A percentile compares a stretch with the other conserved stretches of the same genome.
Evolutionary conservation across 352 stramenopile species (phyloP).

Genomic region (Phytophthora sansomeana): DNA sequence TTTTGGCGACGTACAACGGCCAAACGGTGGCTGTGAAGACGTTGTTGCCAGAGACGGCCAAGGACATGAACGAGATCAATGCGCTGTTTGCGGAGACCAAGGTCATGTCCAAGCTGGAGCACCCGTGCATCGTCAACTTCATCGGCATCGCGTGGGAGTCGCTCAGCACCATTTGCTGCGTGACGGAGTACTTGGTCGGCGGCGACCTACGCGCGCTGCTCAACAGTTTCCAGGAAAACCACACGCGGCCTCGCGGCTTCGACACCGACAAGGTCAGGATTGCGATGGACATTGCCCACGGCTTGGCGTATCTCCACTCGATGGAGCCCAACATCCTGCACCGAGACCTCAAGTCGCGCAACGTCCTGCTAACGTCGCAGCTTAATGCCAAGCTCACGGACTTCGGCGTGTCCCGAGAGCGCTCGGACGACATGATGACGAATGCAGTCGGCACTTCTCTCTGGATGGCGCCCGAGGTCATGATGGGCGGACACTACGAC

Average conservation of each 20-base stretch:
- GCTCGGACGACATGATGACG: constrained; percentile 50
- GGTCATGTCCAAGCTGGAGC: constrained; percentile 62
- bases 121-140: constrained; percentile 71
- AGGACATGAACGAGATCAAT: constrained; percentile 62
- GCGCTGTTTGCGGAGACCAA: constrained; percentile 64
- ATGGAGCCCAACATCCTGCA: constrained; percentile 56
- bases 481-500: constrained; percentile 54
- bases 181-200: constrained; percentile 58
- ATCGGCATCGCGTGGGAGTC: constrained; percentile 71
- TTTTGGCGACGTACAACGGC: constrained; percentile 50
- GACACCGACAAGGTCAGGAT: constrained; percentile 64
- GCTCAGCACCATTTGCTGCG: constrained; percentile 49
- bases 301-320: constrained; percentile 61
- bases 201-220: constrained; percentile 55
- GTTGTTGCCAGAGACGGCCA: constrained; percentile 53
- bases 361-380: constrained; percentile 66
- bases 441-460: constrained; percentile 57
- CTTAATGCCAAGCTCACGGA: constrained; percentile 66
- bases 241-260: constrained; percentile 43
- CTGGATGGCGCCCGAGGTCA: constrained; percentile 67
- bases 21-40: constrained; percentile 68
- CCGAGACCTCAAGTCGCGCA: constrained; percentile 84
- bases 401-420: constrained; percentile 59
- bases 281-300: constrained; percentile 50
- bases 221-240: constrained; percentile 38